Base-by-base conservation (phyloP, 768 basidiomycete species). In the Lentinula guzmanii region DNA sequence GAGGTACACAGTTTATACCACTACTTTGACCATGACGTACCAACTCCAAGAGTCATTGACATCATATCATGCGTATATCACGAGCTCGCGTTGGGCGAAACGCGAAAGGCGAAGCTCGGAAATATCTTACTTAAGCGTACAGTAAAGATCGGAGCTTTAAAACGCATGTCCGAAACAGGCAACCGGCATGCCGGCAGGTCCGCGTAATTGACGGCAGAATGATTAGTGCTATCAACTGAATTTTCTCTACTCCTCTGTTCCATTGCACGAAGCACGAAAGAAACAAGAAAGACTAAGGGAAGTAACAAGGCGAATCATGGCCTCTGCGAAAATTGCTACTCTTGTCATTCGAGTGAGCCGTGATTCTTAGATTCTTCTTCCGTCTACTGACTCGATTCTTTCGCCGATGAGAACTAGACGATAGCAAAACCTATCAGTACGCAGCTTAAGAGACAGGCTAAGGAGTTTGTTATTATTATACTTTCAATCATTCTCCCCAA, bases 351-450 rank as follows among this genome's bases (percentile, higher is more conserved):
- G 89, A 69, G 88, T 87, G 75, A 76, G 87, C 39, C 48, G 41
- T 58, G 24, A 33, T 31, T 24, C 42, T 37, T 34, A 3, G 2
- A 18, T 5, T 28, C 33, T 2, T 11, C 28, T 33, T 57, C 51
- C 61, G 35, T 11, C 2, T 10, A 11, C 57, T 54, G 33, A 56
- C 42, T 9, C 55, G 5, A 21, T 51, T 39, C 37, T 37, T 46
- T 52, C 52, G 41, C 33, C 43, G 34, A 63, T 39, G 37, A 10
- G 37, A 61, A 43, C 53, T 56, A 92, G 90, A 93, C 90, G n/a
- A 71, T 91, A 69, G 90, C 91, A 57, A 93, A 92, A 74, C 91
- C 91, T 55, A 90, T 93, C 65, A 86, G 87, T 57, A 73, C 78
- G 34, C 79, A 79, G 55, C 74, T 93, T 51, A 91, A 86, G 73